Evolutionary conservation across 2,329 filamentous ascomycete species (phyloP), one percentile per base, ranked within the genome.

Genomic region (Diaporthe citrichinensis): DNA sequence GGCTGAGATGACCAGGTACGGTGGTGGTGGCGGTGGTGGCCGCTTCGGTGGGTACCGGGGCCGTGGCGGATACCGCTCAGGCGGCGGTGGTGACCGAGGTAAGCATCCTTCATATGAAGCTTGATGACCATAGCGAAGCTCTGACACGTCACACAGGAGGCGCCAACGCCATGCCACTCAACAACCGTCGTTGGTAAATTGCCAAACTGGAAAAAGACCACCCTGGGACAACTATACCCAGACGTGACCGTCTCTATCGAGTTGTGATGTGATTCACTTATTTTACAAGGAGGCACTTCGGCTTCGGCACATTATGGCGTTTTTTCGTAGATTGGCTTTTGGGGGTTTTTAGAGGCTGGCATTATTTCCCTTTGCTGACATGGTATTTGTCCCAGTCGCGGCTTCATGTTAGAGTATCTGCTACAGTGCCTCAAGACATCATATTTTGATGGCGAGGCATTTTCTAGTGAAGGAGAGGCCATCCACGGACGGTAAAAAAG

Each of bases 1-100:
- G 78, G 92, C 93, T 78, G 97, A 99, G 90, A 98, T 99, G 97
- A 93, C 92, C 80, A 94, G 97, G 85, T 98, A 96, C 84, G 92
- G 95, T 79, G 95, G 95, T 78, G 95, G 95, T 76, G 94, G 95
- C 76, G 94, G 95, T 76, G 94, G 94, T 72, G 91, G 93, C 78
- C 92, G 94, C 81, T 90, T 94, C 81, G 92, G 93, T 81, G 92
- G 94, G 81, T 93, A 93, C 83, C 92, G 93, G 79, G 90, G 91
- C 80, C 89, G 92, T 79, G 86, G 87, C 77, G 83, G 83, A 72
- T 81, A 81, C 77, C 81, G 83, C 71, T 84, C 84, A 79, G 87
- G 88, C 80, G 87, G 76, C 68, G 87, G 76, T 61, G 87, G 76
- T 61, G 74, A 77, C 51, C 68, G 76, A 71, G 76, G 76, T 77